phyloP scores from a whole-genome alignment of 2,329 filamentous ascomycete species.

The Colletotrichum spinosum region DNA sequence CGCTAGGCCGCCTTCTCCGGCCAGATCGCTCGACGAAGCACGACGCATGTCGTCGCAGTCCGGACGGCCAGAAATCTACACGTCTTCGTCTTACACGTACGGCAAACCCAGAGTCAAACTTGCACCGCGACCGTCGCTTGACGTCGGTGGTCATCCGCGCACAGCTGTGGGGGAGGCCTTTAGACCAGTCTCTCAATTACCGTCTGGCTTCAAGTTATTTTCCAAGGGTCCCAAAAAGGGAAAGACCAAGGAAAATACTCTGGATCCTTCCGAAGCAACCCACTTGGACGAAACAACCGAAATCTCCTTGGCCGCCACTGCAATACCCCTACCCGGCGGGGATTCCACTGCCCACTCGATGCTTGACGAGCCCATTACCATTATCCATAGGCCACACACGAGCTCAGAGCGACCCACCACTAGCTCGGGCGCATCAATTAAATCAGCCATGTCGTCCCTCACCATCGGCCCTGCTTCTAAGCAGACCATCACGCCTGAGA shows the following conservation, averaged over 20 bases:
- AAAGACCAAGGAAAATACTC: slow-evolving; percentile 50
- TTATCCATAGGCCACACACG: slow-evolving; percentile 46
- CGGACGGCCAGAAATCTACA: slow-evolving; percentile 62
- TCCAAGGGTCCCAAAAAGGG: slow-evolving; percentile 68
- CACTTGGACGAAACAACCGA: slow-evolving; percentile 51
- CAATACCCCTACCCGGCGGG: slow-evolving; percentile 50
- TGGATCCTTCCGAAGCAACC: slow-evolving; percentile 44
- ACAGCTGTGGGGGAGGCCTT: slow-evolving; percentile 58
- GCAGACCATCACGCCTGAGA: slow-evolving; percentile 82
- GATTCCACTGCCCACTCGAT: slow-evolving; percentile 37
- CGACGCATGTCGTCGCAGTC: slow-evolving; percentile 65
- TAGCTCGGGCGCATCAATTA: slow-evolving; percentile 58
- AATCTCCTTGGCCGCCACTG: slow-evolving; percentile 47
- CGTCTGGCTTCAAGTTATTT: slow-evolving; percentile 80
- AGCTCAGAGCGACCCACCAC: slow-evolving; percentile 53
- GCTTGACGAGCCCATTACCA: slow-evolving; percentile 38
- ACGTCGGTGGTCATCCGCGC: slow-evolving; percentile 70
- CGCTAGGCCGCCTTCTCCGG: slow-evolving; percentile 57
- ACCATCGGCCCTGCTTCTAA: slow-evolving; percentile 55
- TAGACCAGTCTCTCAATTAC: slow-evolving; percentile 82
- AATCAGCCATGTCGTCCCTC: slow-evolving; percentile 49
- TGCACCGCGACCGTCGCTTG: slow-evolving; percentile 83
- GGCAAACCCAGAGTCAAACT: slow-evolving; percentile 88
- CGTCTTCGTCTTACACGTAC: slow-evolving; percentile 61
- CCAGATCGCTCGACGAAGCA: slow-evolving; percentile 56